Conservation (phyloP, 2,329 filamentous ascomycete genomes). For the Bipolaris cookei region DNA sequence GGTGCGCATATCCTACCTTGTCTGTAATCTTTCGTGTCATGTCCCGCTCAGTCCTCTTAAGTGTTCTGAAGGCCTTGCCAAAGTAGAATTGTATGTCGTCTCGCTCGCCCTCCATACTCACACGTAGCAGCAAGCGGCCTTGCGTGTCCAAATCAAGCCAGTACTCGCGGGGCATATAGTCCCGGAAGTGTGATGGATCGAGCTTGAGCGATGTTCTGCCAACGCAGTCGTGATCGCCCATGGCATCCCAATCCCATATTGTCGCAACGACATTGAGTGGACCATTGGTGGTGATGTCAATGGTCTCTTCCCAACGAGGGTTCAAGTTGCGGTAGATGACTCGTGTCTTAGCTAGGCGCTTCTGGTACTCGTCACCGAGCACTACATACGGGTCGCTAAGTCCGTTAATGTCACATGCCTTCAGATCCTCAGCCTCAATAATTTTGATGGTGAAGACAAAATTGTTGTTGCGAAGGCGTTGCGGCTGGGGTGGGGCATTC, state of each 20-base stretch:
- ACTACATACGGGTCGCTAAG: conserved; percentile 97
- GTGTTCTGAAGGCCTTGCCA: conserved; percentile 91
- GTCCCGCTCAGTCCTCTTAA: conserved; percentile 94
- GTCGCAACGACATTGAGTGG: conserved; percentile 95
- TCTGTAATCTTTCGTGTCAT: conserved; percentile 99
- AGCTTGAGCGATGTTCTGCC: conserved; percentile 96
- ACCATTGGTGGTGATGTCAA: conserved; percentile 92
- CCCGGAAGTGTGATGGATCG: conserved; percentile 96
- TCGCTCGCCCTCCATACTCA: conserved; percentile 98
- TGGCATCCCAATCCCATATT: conserved; percentile 97
- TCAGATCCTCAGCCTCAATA: conserved; percentile 95
- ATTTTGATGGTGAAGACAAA: conserved; percentile 99
- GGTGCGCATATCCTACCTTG: conserved; percentile 67
- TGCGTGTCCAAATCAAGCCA: conserved; percentile 98
- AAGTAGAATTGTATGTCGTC: conserved; percentile 99
- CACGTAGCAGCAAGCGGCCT: conserved; percentile 82
- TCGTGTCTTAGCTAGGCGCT: conserved; percentile 91
- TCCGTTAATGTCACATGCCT: conserved; percentile 95
- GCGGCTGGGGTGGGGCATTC: conserved; percentile 73
- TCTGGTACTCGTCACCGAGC: conserved; percentile 95
- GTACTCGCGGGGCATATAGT: conserved; percentile 94
- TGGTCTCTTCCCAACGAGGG: conserved; percentile 95
- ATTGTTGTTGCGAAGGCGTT: conserved; percentile 74
- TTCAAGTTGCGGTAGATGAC: conserved; percentile 90
- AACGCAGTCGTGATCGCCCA: conserved; percentile 97